phyloP scores from a whole-genome alignment of 2,329 filamentous ascomycete species.

The Phoma sp. region DNA sequence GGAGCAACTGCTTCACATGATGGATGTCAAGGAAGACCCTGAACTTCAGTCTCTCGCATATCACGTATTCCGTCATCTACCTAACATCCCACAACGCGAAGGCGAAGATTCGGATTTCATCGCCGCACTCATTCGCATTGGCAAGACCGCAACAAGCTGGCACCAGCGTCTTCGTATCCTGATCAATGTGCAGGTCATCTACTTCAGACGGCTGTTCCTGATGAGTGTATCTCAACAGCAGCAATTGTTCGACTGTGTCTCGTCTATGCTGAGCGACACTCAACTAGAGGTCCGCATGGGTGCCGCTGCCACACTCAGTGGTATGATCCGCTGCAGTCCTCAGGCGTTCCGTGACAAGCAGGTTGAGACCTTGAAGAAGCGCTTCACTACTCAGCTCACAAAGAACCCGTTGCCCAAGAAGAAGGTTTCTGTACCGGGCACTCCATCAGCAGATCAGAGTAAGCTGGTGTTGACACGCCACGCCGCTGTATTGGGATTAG shows the following conservation, averaged over 20 bases:
- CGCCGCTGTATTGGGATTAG: constrained; percentile 88
- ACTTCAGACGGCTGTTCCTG: constrained; percentile 94
- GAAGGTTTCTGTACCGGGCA: constrained; percentile 56
- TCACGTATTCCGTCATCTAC: constrained; percentile 93
- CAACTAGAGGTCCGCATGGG: constrained; percentile 95
- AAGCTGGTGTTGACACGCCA: constrained; percentile 82
- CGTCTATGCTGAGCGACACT: constrained; percentile 87
- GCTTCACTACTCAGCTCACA: constrained; percentile 78
- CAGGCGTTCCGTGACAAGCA: constrained; percentile 77
- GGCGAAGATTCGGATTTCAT: constrained; percentile 88
- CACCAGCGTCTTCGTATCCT: constrained; percentile 93
- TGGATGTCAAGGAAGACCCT: constrained; percentile 98
- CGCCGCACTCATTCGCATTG: constrained; percentile 83
- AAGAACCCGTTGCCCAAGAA: constrained; percentile 87
- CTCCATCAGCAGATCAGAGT: constrained; percentile 73
- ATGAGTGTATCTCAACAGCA: constrained; percentile 76
- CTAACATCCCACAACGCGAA: constrained; percentile 89
- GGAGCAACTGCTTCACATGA: constrained; percentile 96
- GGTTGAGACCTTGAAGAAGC: constrained; percentile 74
- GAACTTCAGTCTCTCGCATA: constrained; percentile 94
- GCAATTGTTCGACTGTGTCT: constrained; percentile 87
- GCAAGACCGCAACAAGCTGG: constrained; percentile 84
- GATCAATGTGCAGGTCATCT: constrained; percentile 98
- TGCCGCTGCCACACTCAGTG: constrained; percentile 89
- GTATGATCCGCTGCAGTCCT: constrained; percentile 97